Evolutionary conservation across 441 rosid species (phyloP).

Genomic region (Hura crepitans): DNA sequence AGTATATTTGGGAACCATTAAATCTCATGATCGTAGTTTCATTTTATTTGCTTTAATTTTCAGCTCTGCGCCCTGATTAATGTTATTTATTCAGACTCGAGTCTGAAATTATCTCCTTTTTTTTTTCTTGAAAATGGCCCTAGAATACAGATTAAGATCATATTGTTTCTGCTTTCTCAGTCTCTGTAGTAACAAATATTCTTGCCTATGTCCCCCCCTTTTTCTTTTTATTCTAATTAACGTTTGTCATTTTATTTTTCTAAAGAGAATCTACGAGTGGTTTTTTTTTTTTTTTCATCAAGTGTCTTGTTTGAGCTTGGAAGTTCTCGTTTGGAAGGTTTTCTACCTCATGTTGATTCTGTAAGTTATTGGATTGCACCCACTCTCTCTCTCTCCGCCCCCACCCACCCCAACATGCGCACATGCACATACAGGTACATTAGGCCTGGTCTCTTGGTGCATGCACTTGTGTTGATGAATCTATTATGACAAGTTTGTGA

Average conservation of each 20-base stretch:
- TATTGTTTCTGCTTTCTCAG: not conserved
- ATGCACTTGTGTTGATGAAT: not conserved
- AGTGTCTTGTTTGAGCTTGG: conserved; percentile 28
- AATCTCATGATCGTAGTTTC: not conserved
- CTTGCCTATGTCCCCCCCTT: not conserved
- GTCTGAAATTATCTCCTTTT: not conserved
- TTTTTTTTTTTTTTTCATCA: not conserved
- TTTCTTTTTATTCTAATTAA: not conserved
- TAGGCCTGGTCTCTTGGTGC: not conserved
- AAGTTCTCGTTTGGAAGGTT: conserved; percentile 71
- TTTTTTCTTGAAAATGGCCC: too few species aligned
- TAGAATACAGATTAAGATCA: not conserved
- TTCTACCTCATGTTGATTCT: conserved; percentile 69
- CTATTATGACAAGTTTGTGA: not conserved
- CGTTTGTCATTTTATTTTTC: not conserved
- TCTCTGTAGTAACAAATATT: not conserved
- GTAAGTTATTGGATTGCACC: conserved; percentile 42
- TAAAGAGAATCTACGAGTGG: not conserved
- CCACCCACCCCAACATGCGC: too few species aligned
- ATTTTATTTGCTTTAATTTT: not conserved
- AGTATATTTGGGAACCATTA: not conserved
- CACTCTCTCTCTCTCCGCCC: conserved; percentile 13
- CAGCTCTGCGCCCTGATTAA: not conserved
- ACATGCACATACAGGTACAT: not conserved
- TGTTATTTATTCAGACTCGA: not conserved